A percentile compares a stretch with the other conserved stretches of the same genome.
Evolutionary conservation across 495 filamentous ascomycete species (phyloP).

Genomic region (Alectoria sarmentosa): DNA sequence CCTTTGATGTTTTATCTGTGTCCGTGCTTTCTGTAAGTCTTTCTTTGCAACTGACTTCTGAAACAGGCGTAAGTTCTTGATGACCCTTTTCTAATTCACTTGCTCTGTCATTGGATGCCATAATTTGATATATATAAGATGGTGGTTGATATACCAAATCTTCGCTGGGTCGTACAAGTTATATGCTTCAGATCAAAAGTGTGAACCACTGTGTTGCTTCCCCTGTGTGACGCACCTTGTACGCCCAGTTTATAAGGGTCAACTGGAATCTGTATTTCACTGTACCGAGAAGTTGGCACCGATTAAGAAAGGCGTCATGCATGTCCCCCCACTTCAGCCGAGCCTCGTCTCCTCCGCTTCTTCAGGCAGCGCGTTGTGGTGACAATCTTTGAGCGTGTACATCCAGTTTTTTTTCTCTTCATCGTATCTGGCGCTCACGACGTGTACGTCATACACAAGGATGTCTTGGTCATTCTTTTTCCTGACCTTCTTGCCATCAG

Average conservation of each 20-base stretch:
- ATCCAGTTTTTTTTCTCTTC: conserved; percentile 6
- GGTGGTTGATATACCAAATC: not conserved
- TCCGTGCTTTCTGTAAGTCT: not conserved
- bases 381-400: conserved; percentile 19
- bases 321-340: not conserved
- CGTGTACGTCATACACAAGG: conserved; percentile 1
- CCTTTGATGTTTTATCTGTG: not conserved
- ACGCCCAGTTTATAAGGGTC: no score
- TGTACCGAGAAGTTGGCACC: no score
- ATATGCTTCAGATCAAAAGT: not conserved
- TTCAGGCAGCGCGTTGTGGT: not conserved
- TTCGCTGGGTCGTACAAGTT: no score
- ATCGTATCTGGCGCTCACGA: conserved; percentile 21
- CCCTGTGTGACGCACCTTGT: no score
- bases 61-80: not conserved
- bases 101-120: conserved; percentile 8
- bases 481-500: conserved; percentile 14
- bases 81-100: conserved; percentile 14
- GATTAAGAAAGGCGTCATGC: not conserved
- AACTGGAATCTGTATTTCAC: not conserved
- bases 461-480: conserved; percentile 18
- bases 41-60: not conserved
- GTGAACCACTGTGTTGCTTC: no score
- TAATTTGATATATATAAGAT: not conserved
- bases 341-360: conserved; percentile 10